Evolutionary conservation across 192 early-diverging fungal species (phyloP), one percentile per base, ranked within the genome.

Genomic region (Mortierella claussenii): DNA sequence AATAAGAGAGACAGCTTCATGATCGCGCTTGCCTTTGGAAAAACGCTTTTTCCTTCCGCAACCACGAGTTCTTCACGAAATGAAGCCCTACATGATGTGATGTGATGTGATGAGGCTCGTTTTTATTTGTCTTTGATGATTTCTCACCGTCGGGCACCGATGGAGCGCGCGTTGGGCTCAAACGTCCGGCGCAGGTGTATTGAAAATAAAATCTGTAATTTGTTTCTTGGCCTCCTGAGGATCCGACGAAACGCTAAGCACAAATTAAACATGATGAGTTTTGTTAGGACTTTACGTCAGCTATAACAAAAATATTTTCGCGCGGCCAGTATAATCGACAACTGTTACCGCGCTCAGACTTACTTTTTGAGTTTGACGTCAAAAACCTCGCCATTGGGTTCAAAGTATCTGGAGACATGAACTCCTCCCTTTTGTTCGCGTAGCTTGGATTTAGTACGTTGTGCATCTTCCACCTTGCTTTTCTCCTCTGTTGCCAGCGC

Each of bases 401-500:
- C 68, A 65, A 95, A 95, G 68, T 86, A 95, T 48, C 88, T 81
- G 42, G 89, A 86, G 4, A 55, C 61, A 81, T 91, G 92, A 24
- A 64, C 62, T 21, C 82, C 68, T 21, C 81, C 81, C 45, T 79
- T 55, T 26, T 80, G 67, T 32, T 90, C 88, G 28, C 92, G 84
- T 13, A 59, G 54, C 45, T 83, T 86, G 12, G 82, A 80, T 21
- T 79, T 82, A 34, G 81, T 62, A 34, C 94, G 89, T 78, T 95
- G 94, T 43, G 64, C 61, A 60, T 92, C 89, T 69, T 95, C 94
- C 31, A 95, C 90, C 3, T 79, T 81, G 18, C 74, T 79, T 63
- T 95, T 95, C 68, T 92, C 86, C 10, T 82, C 73, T 17, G 91
- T 92, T 1, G 94, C 94, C 30, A 82, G 60, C 11, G 90, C 82